A percentile compares a stretch with the other conserved stretches of the same genome.
Evolutionary conservation across 352 stramenopile genomes (phyloP).

Genomic region (Pythium folliculosum): DNA sequence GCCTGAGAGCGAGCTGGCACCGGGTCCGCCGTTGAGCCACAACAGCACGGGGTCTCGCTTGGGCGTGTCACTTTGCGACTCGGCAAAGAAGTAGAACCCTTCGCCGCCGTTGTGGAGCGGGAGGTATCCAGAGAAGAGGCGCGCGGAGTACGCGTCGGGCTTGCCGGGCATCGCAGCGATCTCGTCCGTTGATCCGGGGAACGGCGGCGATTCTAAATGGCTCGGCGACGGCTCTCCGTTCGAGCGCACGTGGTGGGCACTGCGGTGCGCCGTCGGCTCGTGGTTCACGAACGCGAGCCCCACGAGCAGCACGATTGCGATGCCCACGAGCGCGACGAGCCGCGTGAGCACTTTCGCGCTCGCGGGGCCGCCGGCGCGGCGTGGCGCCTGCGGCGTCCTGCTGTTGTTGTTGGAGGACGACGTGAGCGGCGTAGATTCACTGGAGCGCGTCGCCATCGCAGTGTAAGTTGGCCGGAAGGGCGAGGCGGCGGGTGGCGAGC

Average conservation of each 20-base stretch:
- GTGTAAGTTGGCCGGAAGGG: not conserved
- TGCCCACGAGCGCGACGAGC: not conserved
- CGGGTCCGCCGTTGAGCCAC: constrained; percentile 74
- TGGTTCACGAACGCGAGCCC: constrained; percentile 4
- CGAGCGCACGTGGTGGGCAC: not conserved
- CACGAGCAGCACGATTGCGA: constrained; percentile 5
- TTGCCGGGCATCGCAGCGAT: constrained; percentile 44
- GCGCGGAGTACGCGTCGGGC: constrained; percentile 38
- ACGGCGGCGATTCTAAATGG: constrained; percentile 13
- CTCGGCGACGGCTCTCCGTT: not conserved
- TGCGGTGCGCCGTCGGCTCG: not conserved
- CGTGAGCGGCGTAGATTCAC: not conserved
- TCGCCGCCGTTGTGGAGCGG: constrained; percentile 51
- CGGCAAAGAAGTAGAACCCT: constrained; percentile 72
- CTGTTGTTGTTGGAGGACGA: not conserved
- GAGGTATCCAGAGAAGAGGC: constrained; percentile 66
- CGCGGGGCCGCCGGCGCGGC: not conserved
- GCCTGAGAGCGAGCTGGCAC: constrained; percentile 54
- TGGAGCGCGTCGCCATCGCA: not conserved
- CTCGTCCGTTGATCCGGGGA: constrained; percentile 44
- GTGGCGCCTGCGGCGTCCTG: not conserved
- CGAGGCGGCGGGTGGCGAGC: too few species aligned
- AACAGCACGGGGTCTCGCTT: constrained; percentile 53
- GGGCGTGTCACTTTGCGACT: constrained; percentile 41
- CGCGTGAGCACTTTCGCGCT: not conserved